phyloP scores from a whole-genome alignment of 768 basidiomycete species.

The Pluteus cervinus region DNA sequence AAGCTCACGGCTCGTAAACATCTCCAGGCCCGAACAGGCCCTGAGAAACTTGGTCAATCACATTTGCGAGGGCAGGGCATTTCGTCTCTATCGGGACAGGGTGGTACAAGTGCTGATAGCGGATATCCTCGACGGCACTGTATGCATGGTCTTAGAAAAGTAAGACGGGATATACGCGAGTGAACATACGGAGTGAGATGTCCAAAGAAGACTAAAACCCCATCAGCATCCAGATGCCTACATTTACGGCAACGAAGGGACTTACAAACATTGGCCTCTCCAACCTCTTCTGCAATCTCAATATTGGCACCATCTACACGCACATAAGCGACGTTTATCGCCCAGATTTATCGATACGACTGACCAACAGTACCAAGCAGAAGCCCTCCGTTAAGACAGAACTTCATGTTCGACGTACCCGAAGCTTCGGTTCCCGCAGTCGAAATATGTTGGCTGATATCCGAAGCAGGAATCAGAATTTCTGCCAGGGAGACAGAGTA shows the following conservation, averaged over 20 bases:
- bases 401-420: constrained; percentile 83
- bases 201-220: constrained; percentile 80
- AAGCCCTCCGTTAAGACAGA: constrained; percentile 87
- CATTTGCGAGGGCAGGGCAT: constrained; percentile 75
- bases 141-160: neutral
- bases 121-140: constrained; percentile 76
- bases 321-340: too few relatives aligned
- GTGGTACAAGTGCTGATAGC: constrained; percentile 82
- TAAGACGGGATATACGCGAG: neutral
- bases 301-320: constrained; percentile 84
- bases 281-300: constrained; percentile 95
- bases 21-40: constrained; percentile 77
- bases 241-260: too few relatives aligned
- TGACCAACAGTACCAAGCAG: constrained; percentile 75
- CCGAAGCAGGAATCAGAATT: constrained; percentile 84
- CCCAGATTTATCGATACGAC: constrained; percentile 15
- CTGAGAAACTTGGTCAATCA: constrained; percentile 67
- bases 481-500: constrained; percentile 86
- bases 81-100: constrained; percentile 76
- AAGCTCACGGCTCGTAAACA: constrained; percentile 83
- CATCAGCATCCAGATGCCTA: too few relatives aligned
- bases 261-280: constrained; percentile 87
- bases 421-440: constrained; percentile 94
- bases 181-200: constrained; percentile 62
- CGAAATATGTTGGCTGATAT: constrained; percentile 95